Conservation (phyloP, 805 yeast species). For the Spathaspora girioi region DNA sequence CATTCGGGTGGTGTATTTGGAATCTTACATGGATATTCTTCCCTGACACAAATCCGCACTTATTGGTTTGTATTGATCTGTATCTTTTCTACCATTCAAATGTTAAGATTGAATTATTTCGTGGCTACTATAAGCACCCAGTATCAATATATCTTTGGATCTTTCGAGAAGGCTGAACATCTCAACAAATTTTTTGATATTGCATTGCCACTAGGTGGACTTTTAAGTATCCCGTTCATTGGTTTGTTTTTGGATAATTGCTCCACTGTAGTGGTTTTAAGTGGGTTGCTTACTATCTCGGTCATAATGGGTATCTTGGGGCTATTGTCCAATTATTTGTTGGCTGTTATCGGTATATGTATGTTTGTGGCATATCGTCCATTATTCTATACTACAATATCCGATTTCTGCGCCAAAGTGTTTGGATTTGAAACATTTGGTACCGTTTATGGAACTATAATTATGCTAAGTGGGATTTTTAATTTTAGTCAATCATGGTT, state of each 20-base stretch:
- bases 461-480: slow-evolving; percentile 49
- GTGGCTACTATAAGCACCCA: slow-evolving; percentile 59
- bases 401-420: slow-evolving; percentile 59
- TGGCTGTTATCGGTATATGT: slow-evolving; percentile 44
- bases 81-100: slow-evolving; percentile 49
- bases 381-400: slow-evolving; percentile 53
- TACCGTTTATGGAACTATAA: slow-evolving; percentile 54
- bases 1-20: slow-evolving; percentile 49
- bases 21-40: slow-evolving; percentile 50
- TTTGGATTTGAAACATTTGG: slow-evolving; percentile 63
- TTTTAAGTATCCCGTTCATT: slow-evolving; percentile 50
- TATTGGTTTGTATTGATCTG: slow-evolving; percentile 52
- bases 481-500: slow-evolving; percentile 46
- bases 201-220: slow-evolving; percentile 56
- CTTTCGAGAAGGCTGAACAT: slow-evolving; percentile 31
- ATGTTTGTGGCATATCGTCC: slow-evolving; percentile 54
- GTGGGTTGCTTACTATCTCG: slow-evolving; percentile 37
- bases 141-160: slow-evolving; percentile 43
- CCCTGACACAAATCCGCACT: slow-evolving; percentile 45
- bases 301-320: slow-evolving; percentile 47
- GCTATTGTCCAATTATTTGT: slow-evolving; percentile 34
- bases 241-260: slow-evolving; percentile 49
- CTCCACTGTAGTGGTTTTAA: slow-evolving; percentile 44
- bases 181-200: slow-evolving; percentile 49
- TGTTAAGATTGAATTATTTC: slow-evolving; percentile 55